Conservation (phyloP, 2,329 filamentous ascomycete genomes). For the Aspergillus fijiensis region DNA sequence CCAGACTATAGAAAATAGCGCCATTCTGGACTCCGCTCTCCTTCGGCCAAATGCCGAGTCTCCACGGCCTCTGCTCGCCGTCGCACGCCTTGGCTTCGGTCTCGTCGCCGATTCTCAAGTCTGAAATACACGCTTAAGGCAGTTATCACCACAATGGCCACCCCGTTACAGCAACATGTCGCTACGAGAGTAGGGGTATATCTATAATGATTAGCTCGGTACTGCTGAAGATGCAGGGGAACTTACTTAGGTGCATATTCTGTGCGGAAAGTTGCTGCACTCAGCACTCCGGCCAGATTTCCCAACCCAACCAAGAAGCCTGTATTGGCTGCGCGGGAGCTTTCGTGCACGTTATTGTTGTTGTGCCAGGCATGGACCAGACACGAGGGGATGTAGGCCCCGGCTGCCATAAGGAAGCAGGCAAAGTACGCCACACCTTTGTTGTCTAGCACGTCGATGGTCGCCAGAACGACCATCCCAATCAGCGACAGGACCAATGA, state of each 20-base stretch:
- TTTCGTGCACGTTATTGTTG: conserved; percentile 55
- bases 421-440: conserved; percentile 52
- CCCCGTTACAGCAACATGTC: conserved; percentile 45
- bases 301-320: conserved; percentile 51
- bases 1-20: conserved; percentile 22
- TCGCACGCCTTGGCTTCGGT: conserved; percentile 38
- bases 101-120: conserved; percentile 42
- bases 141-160: conserved; percentile 42
- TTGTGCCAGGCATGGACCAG: conserved; percentile 55
- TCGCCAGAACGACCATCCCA: conserved; percentile 48
- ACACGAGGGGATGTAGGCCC: conserved; percentile 48
- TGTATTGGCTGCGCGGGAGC: conserved; percentile 49
- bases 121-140: conserved; percentile 49
- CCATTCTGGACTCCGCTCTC: conserved; percentile 41
- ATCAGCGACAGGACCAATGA: conserved; percentile 42
- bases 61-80: conserved; percentile 41
- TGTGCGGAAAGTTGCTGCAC: conserved; percentile 46
- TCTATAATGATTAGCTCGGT: conserved; percentile 5
- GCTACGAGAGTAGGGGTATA: conserved; percentile 51
- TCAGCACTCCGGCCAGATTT: conserved; percentile 51
- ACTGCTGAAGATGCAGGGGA: background rate
- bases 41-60: conserved; percentile 41
- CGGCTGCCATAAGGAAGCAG: conserved; percentile 48
- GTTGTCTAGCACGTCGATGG: conserved; percentile 44
- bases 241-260: conserved; percentile 48